A percentile compares a stretch with the other conserved stretches of the same genome.
phyloP scores from a whole-genome alignment of 2,329 filamentous ascomycete genomes.

The Fusarium humuli region DNA sequence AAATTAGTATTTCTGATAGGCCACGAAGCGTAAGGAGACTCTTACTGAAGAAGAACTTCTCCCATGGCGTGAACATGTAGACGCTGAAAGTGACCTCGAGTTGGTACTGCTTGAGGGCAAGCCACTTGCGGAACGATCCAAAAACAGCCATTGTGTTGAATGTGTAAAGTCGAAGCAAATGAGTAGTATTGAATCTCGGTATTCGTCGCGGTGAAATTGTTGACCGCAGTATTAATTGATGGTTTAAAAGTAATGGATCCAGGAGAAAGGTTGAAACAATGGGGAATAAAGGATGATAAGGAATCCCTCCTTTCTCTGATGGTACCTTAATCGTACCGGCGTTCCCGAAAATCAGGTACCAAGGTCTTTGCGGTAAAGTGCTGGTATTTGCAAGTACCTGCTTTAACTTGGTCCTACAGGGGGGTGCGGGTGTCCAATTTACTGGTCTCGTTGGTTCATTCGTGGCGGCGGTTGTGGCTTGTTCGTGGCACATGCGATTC shows the following conservation, averaged over 20 bases:
- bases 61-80: constrained; percentile 96
- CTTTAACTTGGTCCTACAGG: constrained; percentile 5
- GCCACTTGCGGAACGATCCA: constrained; percentile 78
- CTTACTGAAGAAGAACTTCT: constrained; percentile 98
- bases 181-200: background rate
- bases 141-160: constrained; percentile 51
- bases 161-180: background rate
- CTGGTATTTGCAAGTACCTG: constrained; percentile 1
- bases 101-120: constrained; percentile 96
- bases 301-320: constrained; percentile 30
- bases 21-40: constrained; percentile 18
- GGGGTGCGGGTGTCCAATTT: constrained; percentile 19
- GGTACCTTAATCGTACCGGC: constrained; percentile 37
- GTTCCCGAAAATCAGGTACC: constrained; percentile 39
- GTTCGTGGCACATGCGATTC: constrained; percentile 24
- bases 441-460: background rate
- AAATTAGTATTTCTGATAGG: constrained; percentile 3
- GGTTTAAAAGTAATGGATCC: constrained; percentile 8
- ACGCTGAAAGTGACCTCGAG: constrained; percentile 96
- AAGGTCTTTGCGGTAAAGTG: background rate
- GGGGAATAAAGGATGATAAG: constrained; percentile 24
- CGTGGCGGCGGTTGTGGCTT: constrained; percentile 29
- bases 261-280: constrained; percentile 31
- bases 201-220: constrained; percentile 8
- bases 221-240: background rate